Base-by-base conservation (phyloP, 257 asterid species). In the Solanum pennellii region DNA sequence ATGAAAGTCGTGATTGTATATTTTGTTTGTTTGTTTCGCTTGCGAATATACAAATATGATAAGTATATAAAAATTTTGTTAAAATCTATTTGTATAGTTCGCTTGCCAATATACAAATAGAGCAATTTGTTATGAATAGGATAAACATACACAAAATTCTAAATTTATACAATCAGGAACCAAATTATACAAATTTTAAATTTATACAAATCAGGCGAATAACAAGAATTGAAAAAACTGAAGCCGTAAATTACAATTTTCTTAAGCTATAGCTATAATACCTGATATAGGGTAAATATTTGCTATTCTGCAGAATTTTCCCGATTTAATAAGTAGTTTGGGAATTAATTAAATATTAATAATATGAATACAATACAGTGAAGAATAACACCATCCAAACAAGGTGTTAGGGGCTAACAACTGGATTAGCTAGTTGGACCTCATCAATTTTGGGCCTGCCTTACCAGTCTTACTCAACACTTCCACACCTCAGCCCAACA, bases 251-350 rank as follows among this genome's bases (percentile, higher is more conserved):
- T 16, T 6, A 6, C 9, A 16, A 52, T 52, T 52, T 52, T 52
- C 9, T 52, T 52, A 52, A 52, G 1, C 4, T 52, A 0, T 18
- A 52, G n/a, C 0, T 9, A 52, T 18, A 52, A 9, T 18, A 18
- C 3, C 62, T 52, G 18, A 6, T 52, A 52, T 0, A 6, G 1
- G 10, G 4, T 18, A 6, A 18, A 52, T 52, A 1, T 52, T 52
- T 52, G 62, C 1, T 16, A 5, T 52, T 52, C 10, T 1, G 2
- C 62, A 16, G 18, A 52, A 52, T 52, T 52, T 52, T 52, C 62
- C 62, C 62, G 7, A 52, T 52, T 52, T 52, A 52, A 52, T 52
- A 52, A 1, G 62, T 52, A 52, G 62, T 52, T 18, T 16, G 62
- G 62, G 23, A 52, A 52, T 2, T 16, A 52, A 56, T 56, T 56